phyloP scores from a whole-genome alignment of 2,329 filamentous ascomycete species.

The Arachnomyces sp. region DNA sequence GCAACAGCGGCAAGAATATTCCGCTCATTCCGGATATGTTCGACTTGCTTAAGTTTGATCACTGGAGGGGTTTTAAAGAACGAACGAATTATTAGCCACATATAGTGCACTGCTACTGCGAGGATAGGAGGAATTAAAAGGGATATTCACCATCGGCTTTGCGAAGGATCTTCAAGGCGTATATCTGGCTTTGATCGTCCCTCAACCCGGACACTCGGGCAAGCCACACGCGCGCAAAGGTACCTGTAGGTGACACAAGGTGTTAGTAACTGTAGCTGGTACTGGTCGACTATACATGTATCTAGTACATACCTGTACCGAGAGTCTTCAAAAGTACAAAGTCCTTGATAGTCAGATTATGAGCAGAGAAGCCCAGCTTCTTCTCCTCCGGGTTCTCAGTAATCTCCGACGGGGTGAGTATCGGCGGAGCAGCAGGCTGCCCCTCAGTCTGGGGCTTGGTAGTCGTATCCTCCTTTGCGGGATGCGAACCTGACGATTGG shows the following conservation, averaged over 20 bases:
- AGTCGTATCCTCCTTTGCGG: conserved; percentile 11
- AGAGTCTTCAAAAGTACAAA: conserved; percentile 42
- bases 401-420: conserved; percentile 30
- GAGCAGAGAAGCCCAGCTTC: conserved; percentile 29
- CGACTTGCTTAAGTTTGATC: conserved; percentile 57
- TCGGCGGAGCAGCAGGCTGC: conserved; percentile 21
- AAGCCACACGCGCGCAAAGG: conserved; percentile 45
- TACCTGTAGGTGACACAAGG: conserved; percentile 28
- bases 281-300: conserved; percentile 2
- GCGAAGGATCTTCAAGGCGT: conserved; percentile 42
- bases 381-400: conserved; percentile 30
- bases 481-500: conserved; percentile 16
- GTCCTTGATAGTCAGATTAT: conserved; percentile 32
- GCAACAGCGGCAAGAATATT: conserved; percentile 54
- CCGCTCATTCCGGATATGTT: conserved; percentile 60
- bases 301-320: conserved; percentile 34
- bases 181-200: conserved; percentile 32
- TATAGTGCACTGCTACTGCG: conserved; percentile 7
- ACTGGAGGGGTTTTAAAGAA: conserved; percentile 24
- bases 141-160: conserved; percentile 40
- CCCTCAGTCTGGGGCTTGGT: conserved; percentile 23
- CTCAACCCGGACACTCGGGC: conserved; percentile 33
- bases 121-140: conserved; percentile 5
- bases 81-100: background rate
- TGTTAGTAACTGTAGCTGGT: conserved; percentile 9